These are phyloP conservation scores for Solanum peruvianum DNA, from an alignment of 257 asterid genomes.

Conservation along the genomic window DNA sequence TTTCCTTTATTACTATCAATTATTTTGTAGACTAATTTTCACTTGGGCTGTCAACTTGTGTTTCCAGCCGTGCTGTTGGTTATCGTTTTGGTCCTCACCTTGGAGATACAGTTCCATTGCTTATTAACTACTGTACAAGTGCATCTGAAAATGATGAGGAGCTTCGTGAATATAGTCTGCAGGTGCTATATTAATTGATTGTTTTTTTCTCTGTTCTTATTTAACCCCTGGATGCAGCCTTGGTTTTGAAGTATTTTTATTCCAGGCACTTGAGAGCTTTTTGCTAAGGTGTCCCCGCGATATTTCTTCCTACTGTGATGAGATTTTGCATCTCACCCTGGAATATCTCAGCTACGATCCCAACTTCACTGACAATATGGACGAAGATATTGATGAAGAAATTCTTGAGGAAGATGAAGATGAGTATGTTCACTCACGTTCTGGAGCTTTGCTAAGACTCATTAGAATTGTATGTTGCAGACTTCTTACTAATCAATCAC, in stretches of 20 bases:
- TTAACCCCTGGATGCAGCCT: not conserved
- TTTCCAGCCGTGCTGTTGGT: slow-evolving; percentile 90
- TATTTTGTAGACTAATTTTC: not conserved
- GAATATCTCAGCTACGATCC: slow-evolving; percentile 96
- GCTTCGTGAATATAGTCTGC: slow-evolving; percentile 95
- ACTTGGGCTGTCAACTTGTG: not conserved
- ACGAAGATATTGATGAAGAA: slow-evolving; percentile 91
- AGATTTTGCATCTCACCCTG: slow-evolving; percentile 73
- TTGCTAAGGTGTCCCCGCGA: slow-evolving; percentile 92
- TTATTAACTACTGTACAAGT: slow-evolving; percentile 71
- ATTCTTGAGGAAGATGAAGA: slow-evolving; percentile 88
- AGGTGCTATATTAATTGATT: slow-evolving; percentile 34
- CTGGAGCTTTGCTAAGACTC: slow-evolving; percentile 1
- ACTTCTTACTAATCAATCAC: not conserved
- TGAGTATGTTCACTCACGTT: slow-evolving; percentile 47
- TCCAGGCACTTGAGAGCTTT: slow-evolving; percentile 93
- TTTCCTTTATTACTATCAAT: not conserved
- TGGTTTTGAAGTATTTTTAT: not conserved
- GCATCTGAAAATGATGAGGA: slow-evolving; percentile 99
- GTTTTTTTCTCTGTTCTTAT: not conserved
- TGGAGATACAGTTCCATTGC: slow-evolving; percentile 84
- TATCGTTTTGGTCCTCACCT: slow-evolving; percentile 98
- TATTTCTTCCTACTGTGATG: slow-evolving; percentile 69
- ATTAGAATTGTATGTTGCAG: not conserved
- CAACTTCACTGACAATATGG: slow-evolving; percentile 96